phyloP scores from a whole-genome alignment of 2,329 filamentous ascomycete genomes.

The Pleoardoris graminearum region DNA sequence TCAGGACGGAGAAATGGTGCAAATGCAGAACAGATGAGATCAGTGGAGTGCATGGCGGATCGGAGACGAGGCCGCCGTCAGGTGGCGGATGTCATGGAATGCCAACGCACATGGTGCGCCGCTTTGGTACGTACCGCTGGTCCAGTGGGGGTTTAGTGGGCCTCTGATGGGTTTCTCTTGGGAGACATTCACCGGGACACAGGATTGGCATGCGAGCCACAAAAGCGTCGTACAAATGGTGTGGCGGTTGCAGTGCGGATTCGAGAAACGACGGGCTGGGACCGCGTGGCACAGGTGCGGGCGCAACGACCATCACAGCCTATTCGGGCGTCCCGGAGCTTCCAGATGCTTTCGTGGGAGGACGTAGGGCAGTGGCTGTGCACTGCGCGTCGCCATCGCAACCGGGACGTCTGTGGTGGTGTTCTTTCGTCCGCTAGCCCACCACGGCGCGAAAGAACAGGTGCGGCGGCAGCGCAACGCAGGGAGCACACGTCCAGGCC shows the following conservation, averaged over 20 bases:
- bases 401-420: slow-evolving; percentile 11
- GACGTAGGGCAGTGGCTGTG: slow-evolving; percentile 45
- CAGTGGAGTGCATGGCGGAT: neutral
- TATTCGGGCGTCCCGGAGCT: slow-evolving; percentile 27
- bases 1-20: neutral
- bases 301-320: slow-evolving; percentile 41
- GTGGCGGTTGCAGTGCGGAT: slow-evolving; percentile 25
- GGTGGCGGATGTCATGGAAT: slow-evolving; percentile 36
- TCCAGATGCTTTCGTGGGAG: slow-evolving; percentile 31
- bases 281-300: slow-evolving; percentile 29
- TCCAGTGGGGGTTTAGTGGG: slow-evolving; percentile 21
- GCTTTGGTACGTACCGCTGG: slow-evolving; percentile 20
- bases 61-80: slow-evolving; percentile 4
- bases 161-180: slow-evolving; percentile 16
- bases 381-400: slow-evolving; percentile 28
- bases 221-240: slow-evolving; percentile 29
- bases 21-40: neutral
- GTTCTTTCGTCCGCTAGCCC: slow-evolving; percentile 18
- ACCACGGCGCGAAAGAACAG: slow-evolving; percentile 15
- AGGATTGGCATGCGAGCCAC: slow-evolving; percentile 14
- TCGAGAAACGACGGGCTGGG: slow-evolving; percentile 41
- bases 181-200: slow-evolving; percentile 31
- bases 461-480: slow-evolving; percentile 24
- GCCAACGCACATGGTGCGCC: slow-evolving; percentile 36
- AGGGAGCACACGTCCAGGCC: slow-evolving; percentile 21